Evolutionary conservation across 2,329 filamentous ascomycete genomes (phyloP).

Genomic region (Neopestalotiopsis sp.): DNA sequence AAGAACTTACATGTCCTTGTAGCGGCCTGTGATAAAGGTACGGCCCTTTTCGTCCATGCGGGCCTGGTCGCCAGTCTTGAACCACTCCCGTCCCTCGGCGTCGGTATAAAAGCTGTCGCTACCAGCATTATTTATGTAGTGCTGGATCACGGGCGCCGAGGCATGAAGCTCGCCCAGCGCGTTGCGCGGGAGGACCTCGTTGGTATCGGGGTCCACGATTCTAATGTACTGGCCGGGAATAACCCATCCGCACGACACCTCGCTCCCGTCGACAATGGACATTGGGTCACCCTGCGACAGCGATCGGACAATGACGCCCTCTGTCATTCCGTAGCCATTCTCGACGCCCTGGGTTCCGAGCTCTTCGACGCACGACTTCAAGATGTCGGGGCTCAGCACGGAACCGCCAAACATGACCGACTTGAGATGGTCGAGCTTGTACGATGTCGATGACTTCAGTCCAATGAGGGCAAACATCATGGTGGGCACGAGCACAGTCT

Average conservation of each 20-base stretch:
- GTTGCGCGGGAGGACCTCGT: constrained; percentile 5
- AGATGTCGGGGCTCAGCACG: constrained; percentile 1
- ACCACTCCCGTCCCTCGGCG: constrained; percentile 13
- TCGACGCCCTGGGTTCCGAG: constrained; percentile 5
- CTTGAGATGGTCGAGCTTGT: constrained; percentile 8
- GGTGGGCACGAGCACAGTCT: constrained; percentile 14
- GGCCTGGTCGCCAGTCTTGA: constrained; percentile 16
- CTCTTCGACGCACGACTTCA: constrained; percentile 8
- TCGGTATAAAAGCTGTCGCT: constrained; percentile 12
- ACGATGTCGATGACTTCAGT: background rate
- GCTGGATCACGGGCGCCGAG: background rate
- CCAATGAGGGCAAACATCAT: constrained; percentile 12
- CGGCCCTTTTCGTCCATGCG: constrained; percentile 12
- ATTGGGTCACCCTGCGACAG: background rate
- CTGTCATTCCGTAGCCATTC: constrained; percentile 15
- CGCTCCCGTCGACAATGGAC: constrained; percentile 7
- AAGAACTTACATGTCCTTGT: constrained; percentile 17
- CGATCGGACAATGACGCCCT: constrained; percentile 5
- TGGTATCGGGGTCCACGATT: constrained; percentile 13
- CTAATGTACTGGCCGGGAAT: background rate
- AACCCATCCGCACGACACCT: constrained; percentile 12
- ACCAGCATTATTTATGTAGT: background rate
- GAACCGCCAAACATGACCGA: constrained; percentile 12
- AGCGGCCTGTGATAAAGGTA: constrained; percentile 12
- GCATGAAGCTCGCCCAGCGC: constrained; percentile 13